phyloP scores from a whole-genome alignment of 2,329 filamentous ascomycete species.

The Aspergillus neoniger region DNA sequence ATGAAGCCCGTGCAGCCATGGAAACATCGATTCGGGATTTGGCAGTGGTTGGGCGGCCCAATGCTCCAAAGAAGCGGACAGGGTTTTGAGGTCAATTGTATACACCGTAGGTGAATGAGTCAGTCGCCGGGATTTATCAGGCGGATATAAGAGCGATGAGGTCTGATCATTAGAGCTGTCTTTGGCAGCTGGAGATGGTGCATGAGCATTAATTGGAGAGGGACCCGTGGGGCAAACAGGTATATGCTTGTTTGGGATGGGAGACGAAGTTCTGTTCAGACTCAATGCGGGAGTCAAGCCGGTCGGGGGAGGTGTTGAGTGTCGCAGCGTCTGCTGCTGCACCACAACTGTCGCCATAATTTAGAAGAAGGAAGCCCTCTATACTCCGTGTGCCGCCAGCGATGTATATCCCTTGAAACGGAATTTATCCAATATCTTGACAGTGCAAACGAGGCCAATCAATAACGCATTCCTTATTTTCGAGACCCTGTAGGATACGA shows the following conservation, averaged over 20 bases:
- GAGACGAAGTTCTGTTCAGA: constrained; percentile 60
- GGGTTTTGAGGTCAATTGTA: constrained; percentile 67
- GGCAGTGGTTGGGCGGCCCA: constrained; percentile 78
- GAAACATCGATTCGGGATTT: constrained; percentile 82
- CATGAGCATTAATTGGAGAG: constrained; percentile 61
- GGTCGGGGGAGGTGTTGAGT: constrained; percentile 53
- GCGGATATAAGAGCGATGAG: constrained; percentile 73
- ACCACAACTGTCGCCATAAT: constrained; percentile 52
- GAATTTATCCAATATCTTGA: constrained; percentile 4
- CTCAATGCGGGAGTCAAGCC: constrained; percentile 53
- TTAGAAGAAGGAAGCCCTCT: background rate
- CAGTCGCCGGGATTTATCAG: constrained; percentile 62
- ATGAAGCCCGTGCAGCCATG: constrained; percentile 93
- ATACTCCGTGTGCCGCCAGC: background rate
- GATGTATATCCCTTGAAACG: background rate
- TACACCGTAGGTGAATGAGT: constrained; percentile 65
- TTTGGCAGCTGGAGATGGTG: constrained; percentile 64
- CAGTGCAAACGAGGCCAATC: constrained; percentile 11
- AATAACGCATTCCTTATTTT: constrained; percentile 23
- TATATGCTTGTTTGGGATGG: constrained; percentile 85
- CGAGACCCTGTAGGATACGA: background rate
- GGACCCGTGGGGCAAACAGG: constrained; percentile 86
- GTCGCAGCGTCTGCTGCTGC: constrained; percentile 48
- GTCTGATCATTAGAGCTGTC: constrained; percentile 57
- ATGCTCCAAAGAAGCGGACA: constrained; percentile 74